Base-by-base conservation (phyloP, 2,329 filamentous ascomycete species). In the Hymenoscyphus repandus region DNA sequence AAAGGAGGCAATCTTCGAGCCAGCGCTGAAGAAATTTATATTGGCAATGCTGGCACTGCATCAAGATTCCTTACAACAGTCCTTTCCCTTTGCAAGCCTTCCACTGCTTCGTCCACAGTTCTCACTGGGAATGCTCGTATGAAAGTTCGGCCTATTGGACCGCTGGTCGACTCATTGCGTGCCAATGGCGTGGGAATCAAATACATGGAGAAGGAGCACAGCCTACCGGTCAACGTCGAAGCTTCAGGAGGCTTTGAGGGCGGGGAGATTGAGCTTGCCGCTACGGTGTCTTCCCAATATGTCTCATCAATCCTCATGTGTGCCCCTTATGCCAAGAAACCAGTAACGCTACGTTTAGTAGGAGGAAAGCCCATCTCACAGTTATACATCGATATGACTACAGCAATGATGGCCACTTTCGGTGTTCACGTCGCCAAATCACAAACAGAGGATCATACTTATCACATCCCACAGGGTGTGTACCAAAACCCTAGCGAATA, bases 321-420 rank as follows among this genome's bases (percentile, higher is more conserved):
- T 52, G 93, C 93, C 0, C 93, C 93, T 0, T 99, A 97, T 65
- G 93, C 93, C 41, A 96, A 96, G 71, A 84, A 90, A 56, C 88
- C 92, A 0, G 91, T 99, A 34, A 96, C 90, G 0, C 73, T 99
- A 58, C 86, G 85, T 37, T 78, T 99, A 36, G 86, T 97, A 11
- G 93, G 93, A n/a, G 93, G 91, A 49, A 97, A 96, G 69, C 92
- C 93, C 39, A 96, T 99, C 58, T 97, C 92, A 1, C 91, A 97
- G 67, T 83, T 85, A 1, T 99, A 99, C 68, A 97, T 99, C 63
- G 90, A 99, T 67, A 97, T 99, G 92, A 99, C 93, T 1, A 90
- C 95, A 47, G 80, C 90, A 13, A 99, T 99, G 92, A 99, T 99
- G 93, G 79, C 80, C 49, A 79, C 87, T 2, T 99, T 99, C 64